phyloP scores from a whole-genome alignment of 306 rosid genomes.

The Begonia loranthoides region DNA sequence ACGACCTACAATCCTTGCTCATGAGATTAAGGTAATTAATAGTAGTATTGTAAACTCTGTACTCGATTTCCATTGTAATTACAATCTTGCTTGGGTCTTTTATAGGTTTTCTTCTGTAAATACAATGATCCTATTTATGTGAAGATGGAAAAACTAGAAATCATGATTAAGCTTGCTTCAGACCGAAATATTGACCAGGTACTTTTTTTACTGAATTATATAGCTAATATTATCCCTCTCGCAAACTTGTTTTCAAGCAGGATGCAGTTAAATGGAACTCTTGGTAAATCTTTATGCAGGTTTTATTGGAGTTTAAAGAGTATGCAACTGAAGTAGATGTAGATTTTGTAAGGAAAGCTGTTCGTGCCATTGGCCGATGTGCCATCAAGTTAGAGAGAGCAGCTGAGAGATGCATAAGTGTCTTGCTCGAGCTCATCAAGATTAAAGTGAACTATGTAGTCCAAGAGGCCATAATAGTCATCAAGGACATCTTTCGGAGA shows the following conservation, averaged over 20 bases:
- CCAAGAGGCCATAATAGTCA: slow-evolving; percentile 98
- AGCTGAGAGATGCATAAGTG: slow-evolving; percentile 98
- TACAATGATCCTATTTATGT: slow-evolving; percentile 98
- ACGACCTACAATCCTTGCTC: slow-evolving; percentile 96
- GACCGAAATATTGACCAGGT: slow-evolving; percentile 98
- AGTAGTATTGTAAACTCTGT: too few relatives aligned
- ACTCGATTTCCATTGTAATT: too few relatives aligned
- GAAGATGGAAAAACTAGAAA: slow-evolving; percentile 97
- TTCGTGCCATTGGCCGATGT: slow-evolving; percentile 99
- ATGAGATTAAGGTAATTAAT: slow-evolving; percentile 78
- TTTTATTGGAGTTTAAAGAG: slow-evolving; percentile 90
- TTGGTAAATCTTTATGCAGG: slow-evolving; percentile 33
- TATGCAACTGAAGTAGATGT: slow-evolving; percentile 99
- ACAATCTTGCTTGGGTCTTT: neutral
- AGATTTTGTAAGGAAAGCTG: slow-evolving; percentile 95
- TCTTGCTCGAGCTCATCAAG: slow-evolving; percentile 96
- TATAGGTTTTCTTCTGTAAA: slow-evolving; percentile 96
- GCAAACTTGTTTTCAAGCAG: too few relatives aligned
- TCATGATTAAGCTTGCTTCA: slow-evolving; percentile 97
- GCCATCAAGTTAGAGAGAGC: slow-evolving; percentile 98
- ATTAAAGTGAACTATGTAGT: slow-evolving; percentile 97
- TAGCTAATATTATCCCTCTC: too few relatives aligned
- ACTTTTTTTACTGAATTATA: slow-evolving; percentile 1
- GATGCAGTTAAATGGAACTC: neutral
- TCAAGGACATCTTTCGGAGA: slow-evolving; percentile 98